phyloP scores from a whole-genome alignment of 768 basidiomycete genomes.

The Boletus barrowsii region DNA sequence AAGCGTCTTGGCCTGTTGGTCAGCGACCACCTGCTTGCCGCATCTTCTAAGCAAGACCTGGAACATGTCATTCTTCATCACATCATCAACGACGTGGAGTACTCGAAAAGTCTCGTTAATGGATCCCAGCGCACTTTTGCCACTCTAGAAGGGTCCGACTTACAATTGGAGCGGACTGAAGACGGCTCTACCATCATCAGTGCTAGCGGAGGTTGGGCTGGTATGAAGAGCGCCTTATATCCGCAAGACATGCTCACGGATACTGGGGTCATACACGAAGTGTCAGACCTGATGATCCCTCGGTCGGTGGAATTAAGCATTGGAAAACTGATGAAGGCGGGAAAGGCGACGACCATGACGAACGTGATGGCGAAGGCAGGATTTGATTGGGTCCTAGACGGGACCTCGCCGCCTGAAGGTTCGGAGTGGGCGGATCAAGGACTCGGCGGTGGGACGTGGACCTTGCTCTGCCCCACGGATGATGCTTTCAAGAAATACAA shows the following conservation, averaged over 20 bases:
- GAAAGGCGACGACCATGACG: constrained; percentile 85
- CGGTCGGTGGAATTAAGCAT: constrained; percentile 82
- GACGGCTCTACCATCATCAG: constrained; percentile 47
- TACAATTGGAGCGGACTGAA: constrained; percentile 65
- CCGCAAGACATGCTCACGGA: constrained; percentile 72
- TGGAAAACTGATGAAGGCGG: constrained; percentile 87
- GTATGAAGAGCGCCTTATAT: constrained; percentile 57
- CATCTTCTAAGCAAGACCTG: constrained; percentile 76
- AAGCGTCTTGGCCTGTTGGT: constrained; percentile 78
- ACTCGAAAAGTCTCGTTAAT: constrained; percentile 55
- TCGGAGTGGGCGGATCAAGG: constrained; percentile 59
- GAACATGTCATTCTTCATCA: constrained; percentile 88
- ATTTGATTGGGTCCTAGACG: constrained; percentile 88
- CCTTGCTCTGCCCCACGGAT: constrained; percentile 87
- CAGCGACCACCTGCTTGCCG: constrained; percentile 78
- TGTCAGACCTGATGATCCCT: constrained; percentile 84
- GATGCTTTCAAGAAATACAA: constrained; percentile 88
- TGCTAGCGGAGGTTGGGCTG: constrained; percentile 77
- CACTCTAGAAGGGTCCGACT: constrained; percentile 82
- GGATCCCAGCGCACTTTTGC: constrained; percentile 71
- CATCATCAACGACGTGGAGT: constrained; percentile 71
- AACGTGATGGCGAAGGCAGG: constrained; percentile 81
- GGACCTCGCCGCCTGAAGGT: constrained; percentile 70
- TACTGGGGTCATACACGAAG: constrained; percentile 88
- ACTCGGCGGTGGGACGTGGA: constrained; percentile 65